Evolutionary conservation across 441 rosid genomes (phyloP), one percentile per base, ranked within the genome.

Genomic region (Croton setiger): DNA sequence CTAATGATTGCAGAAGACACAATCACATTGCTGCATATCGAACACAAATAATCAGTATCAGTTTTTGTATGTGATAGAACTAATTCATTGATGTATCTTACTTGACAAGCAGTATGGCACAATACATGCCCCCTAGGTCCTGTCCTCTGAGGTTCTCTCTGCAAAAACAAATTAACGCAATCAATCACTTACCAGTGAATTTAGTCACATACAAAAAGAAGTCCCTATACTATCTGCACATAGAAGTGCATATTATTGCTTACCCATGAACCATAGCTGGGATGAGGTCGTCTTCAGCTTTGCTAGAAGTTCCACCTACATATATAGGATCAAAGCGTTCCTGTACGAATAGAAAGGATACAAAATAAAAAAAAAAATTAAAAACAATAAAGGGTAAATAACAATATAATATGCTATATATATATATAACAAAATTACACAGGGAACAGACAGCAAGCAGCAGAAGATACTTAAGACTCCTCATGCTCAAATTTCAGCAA

Each of bases 231-330:
- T 4, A 43, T 15, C n/a, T 15, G 63, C 55, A 61, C 21, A 66
- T 61, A 18, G 15, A 64, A 52, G 35, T 51, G 47, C 3, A 39
- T 56, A 44, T n/a, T 39, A 37, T 66, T 65, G 64, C 92, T 88
- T 80, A 91, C 98, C 97, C 96, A 7, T 81, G 78, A 71, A 89
- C 91, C 91, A 89, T 89, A 21, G 90, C 78, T 11, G 98, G 95
- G 47, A 93, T 89, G 51, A 93, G 87, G 79, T 93, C 97, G 60
- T 82, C 83, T 36, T 78, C 72, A 54, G 58, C 71, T 53, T 74
- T 64, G n/a, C 65, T 54, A 66, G 78, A 76, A 44, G 81, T 58
- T 60, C 81, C 87, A 65, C 81, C 65, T 55, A 85, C 95, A 66
- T 82, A 74, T 62, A 94, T 94, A 10, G 97, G 95, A 86, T 82